Percentiles rank a stretch among this genome's conserved stretches.
Evolutionary conservation across 306 rosid genomes (phyloP).

Genomic region (barrel medic (Medicago truncatula)): MtrunA17r5.0-ANR NC_053049.1:14250501-14251000

Average conservation of each 20-base stretch:
- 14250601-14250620: constrained; percentile 72
- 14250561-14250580: constrained; percentile 20
- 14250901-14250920: constrained; percentile 95
- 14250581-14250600: constrained; percentile 13
- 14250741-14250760: not conserved
- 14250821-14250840: constrained; percentile 77
- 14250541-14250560: not conserved
- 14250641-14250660: constrained; percentile 76
- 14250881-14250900: constrained; percentile 90
- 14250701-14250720: constrained; percentile 76
- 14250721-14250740: constrained; percentile 11
- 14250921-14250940: constrained; percentile 54
- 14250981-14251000: too few species aligned
- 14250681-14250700: constrained; percentile 81
- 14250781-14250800: constrained; percentile 16
- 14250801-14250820: constrained; percentile 77
- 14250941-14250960: constrained; percentile 8
- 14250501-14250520: constrained; percentile 6
- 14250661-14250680: constrained; percentile 77
- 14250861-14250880: constrained; percentile 82
- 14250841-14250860: constrained; percentile 94
- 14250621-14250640: constrained; percentile 76
- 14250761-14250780: constrained; percentile 18
- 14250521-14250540: not conserved
- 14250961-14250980: not conserved